Conservation (phyloP, 2,329 filamentous ascomycete species). For the Phialocephala subalpina region DNA sequence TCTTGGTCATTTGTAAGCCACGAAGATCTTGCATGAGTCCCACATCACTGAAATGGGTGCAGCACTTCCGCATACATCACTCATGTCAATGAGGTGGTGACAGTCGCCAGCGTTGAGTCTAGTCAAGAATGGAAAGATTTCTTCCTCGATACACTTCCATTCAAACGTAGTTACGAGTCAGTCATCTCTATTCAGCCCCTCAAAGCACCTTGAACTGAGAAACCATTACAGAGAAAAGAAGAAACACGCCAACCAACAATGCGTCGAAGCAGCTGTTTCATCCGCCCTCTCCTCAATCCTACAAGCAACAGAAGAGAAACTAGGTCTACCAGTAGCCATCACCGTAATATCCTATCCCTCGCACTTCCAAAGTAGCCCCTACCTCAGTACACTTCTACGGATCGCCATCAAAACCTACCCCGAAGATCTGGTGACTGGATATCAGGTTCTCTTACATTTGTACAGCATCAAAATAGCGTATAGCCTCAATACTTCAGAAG, state of each 20-base stretch:
- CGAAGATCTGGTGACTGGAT: too few species aligned
- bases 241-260: background rate
- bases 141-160: background rate
- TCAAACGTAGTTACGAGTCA: background rate
- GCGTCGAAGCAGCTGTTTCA: background rate
- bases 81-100: background rate
- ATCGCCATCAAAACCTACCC: too few species aligned
- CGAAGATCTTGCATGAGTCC: background rate
- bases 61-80: background rate
- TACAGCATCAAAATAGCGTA: background rate
- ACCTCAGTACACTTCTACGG: too few species aligned
- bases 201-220: too few species aligned
- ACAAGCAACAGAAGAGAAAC: background rate
- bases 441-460: background rate
- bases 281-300: background rate
- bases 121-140: background rate
- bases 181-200: too few species aligned
- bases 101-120: background rate
- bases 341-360: background rate
- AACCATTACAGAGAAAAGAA: background rate
- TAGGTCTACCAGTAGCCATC: background rate
- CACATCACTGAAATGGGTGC: background rate
- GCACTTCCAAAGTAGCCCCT: background rate
- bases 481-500: background rate
- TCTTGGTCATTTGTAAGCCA: background rate